Percentiles rank a stretch among this genome's conserved stretches.
phyloP scores from a whole-genome alignment of 1,284 basidiomycete species.

The Lentinula novae-zelandiae region DNA sequence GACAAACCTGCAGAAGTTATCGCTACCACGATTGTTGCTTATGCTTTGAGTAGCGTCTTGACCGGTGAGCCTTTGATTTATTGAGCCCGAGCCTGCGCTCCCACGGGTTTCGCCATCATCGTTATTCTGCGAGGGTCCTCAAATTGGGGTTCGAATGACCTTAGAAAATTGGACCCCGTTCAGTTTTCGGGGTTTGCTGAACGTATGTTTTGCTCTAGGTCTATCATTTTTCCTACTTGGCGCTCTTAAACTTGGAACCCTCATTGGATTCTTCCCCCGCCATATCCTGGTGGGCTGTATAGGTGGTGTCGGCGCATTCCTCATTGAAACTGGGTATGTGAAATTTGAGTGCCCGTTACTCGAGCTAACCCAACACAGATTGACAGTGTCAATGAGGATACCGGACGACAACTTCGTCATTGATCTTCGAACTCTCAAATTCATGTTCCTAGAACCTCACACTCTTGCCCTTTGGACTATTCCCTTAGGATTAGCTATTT shows the following conservation, averaged over 20 bases:
- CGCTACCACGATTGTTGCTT: constrained; percentile 89
- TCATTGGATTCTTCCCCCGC: constrained; percentile 95
- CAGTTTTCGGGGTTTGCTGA: background rate
- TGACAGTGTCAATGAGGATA: constrained; percentile 83
- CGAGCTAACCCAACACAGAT: constrained; percentile 31
- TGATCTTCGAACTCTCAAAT: constrained; percentile 59
- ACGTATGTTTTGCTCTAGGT: constrained; percentile 35
- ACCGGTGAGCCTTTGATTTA: constrained; percentile 57
- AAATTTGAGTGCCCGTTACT: background rate
- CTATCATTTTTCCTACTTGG: constrained; percentile 89
- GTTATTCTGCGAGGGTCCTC: no score
- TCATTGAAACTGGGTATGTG: constrained; percentile 81
- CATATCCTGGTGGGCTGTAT: constrained; percentile 97
- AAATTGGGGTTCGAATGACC: no score
- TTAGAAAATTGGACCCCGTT: background rate
- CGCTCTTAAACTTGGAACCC: constrained; percentile 73
- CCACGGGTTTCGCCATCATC: no score
- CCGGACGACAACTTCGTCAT: constrained; percentile 80
- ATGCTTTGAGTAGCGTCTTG: constrained; percentile 85
- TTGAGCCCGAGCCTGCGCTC: background rate
- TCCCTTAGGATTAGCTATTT: constrained; percentile 74
- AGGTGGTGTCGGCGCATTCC: constrained; percentile 92
- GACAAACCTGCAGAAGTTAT: constrained; percentile 72
- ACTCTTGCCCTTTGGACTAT: constrained; percentile 73
- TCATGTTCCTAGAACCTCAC: constrained; percentile 57